Percentiles rank a stretch among this genome's conserved stretches.
Evolutionary conservation across 2,329 filamentous ascomycete genomes (phyloP).

Genomic region (Aureobasidium uvarum): DNA sequence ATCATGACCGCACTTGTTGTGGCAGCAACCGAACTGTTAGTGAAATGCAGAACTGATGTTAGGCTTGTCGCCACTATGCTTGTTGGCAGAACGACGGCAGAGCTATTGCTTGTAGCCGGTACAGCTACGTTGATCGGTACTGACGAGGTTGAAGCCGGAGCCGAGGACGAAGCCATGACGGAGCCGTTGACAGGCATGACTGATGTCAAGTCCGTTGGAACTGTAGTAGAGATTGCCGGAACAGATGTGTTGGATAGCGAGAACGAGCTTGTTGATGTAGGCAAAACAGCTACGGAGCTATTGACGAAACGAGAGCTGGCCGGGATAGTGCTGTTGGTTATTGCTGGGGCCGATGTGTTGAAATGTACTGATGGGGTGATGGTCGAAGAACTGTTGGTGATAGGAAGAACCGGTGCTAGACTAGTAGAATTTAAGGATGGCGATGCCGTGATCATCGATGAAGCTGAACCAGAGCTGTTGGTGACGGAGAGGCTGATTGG

Average conservation of each 20-base stretch:
- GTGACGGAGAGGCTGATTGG: neutral
- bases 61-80: neutral
- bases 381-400: neutral
- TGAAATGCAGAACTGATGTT: too few species aligned
- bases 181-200: neutral
- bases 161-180: neutral
- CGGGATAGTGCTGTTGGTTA: neutral
- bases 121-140: neutral
- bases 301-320: neutral
- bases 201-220: neutral
- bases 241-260: neutral
- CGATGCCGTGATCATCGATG: neutral
- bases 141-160: neutral
- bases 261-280: neutral
- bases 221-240: too few species aligned
- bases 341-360: neutral
- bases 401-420: neutral
- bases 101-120: neutral
- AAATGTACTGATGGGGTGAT: neutral
- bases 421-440: neutral
- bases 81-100: neutral
- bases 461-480: neutral
- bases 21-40: too few species aligned
- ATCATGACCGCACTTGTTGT: neutral
- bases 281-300: neutral